Base-by-base conservation (phyloP, 2,329 filamentous ascomycete genomes). In the Fusarium nelsonii region DNA sequence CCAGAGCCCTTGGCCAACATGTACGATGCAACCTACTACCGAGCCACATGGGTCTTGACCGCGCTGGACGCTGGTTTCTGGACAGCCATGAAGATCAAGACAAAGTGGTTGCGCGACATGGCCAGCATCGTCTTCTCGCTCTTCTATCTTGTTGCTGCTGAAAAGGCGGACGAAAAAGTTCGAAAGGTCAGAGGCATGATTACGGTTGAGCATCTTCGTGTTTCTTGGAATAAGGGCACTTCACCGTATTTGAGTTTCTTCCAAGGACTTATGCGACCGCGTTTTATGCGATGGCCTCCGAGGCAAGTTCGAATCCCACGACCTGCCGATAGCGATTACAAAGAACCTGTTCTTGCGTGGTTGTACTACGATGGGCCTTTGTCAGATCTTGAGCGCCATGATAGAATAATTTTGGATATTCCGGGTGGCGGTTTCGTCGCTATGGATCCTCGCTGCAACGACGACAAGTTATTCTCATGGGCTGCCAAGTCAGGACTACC, bases 11-110 rank as follows among this genome's bases (percentile, higher is more conserved):
- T 99, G 76, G 92, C 94, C 32, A 97, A 97, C 76, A 91, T 98
- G 78, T 99, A 99, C 82, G 93, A 92, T 56, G 86, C 93, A 52
- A 90, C 92, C 30, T 99, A 97, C 82, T 99, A 97, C 79, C 91
- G 96, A 49, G 96, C 96, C 57, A 99, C 96, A 77, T 99, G 96
- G 96, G 88, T 98, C 16, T 90, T 96, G 54, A 99, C 96, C 0
- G 96, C 94, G 0, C 82, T 99, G 64, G 96, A 99, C 74, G 96
- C 96, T 8, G 96, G 96, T 2, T 99, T 97, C 79, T 99, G 96
- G 96, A 97, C 94, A 0, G 96, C 96, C 34, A 99, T 99, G 96
- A 91, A 90, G 74, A 94, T 99, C 68, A 88, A 88, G 48, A 78
- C 78, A 53, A 94, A 92, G 74, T 94, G 92, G 88, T 72, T 97